Conservation (phyloP, 495 filamentous ascomycete genomes). For the Podospora didyma region DNA sequence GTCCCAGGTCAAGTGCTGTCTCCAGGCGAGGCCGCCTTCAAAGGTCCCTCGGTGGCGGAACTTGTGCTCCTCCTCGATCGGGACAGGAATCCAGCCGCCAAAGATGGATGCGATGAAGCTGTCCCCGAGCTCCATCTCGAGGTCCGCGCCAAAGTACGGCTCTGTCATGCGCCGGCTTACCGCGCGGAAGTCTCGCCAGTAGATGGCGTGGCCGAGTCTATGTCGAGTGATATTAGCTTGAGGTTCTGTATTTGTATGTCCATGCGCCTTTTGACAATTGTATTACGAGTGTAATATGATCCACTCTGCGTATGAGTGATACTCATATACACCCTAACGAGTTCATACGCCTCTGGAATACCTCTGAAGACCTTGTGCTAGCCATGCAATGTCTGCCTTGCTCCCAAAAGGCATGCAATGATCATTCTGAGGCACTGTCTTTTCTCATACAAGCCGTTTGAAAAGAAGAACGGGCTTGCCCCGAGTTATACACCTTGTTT, state of each 20-base stretch:
- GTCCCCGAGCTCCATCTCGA: conserved; percentile 41
- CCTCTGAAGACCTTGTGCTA: too few species aligned
- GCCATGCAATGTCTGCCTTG: too few species aligned
- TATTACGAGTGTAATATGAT: background rate
- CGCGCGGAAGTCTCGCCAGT: conserved; percentile 36
- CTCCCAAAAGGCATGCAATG: too few species aligned
- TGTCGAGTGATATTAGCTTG: conserved; percentile 8
- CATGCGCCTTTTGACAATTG: too few species aligned
- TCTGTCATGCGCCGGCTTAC: conserved; percentile 29
- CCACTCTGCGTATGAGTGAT: too few species aligned
- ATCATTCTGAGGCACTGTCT: too few species aligned
- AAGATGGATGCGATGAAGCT: conserved; percentile 36
- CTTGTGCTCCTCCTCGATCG: conserved; percentile 15
- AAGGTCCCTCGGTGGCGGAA: conserved; percentile 20
- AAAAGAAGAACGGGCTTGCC: too few species aligned
- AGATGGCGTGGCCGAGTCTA: conserved; percentile 35
- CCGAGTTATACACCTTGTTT: too few species aligned
- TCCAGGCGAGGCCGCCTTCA: conserved; percentile 32
- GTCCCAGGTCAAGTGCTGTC: conserved; percentile 33
- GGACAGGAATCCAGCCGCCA: conserved; percentile 36
- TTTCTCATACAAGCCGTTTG: too few species aligned
- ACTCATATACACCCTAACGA: too few species aligned
- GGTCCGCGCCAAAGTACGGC: conserved; percentile 35
- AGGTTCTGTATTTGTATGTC: background rate
- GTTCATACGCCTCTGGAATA: too few species aligned